These are phyloP conservation scores for Linderina pennispora DNA, from an alignment of 192 early-diverging fungal genomes.

Conservation along the genomic window DNA sequence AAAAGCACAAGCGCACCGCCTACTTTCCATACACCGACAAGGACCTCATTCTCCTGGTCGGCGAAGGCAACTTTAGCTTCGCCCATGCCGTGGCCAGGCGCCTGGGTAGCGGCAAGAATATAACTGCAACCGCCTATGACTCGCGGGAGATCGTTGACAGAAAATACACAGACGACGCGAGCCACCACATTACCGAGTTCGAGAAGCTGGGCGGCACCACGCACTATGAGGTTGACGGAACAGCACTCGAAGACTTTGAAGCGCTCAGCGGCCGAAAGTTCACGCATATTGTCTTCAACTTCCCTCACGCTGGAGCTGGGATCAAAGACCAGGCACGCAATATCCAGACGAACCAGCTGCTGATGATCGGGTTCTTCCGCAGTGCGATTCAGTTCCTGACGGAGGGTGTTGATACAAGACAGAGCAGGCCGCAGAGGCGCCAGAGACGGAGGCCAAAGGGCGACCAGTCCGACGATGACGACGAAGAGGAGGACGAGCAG, in stretches of 20 bases:
- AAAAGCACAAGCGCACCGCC: conserved; percentile 4
- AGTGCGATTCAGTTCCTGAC: conserved; percentile 53
- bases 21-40: conserved; percentile 48
- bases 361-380: conserved; percentile 59
- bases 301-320: conserved; percentile 88
- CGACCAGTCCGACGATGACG: conserved; percentile 1
- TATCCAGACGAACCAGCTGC: conserved; percentile 68
- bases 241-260: conserved; percentile 53
- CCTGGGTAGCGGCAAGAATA: conserved; percentile 49
- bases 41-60: conserved; percentile 67
- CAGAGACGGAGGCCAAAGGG: conserved; percentile 1
- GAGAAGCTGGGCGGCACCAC: conserved; percentile 59
- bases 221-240: conserved; percentile 74
- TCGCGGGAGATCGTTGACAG: conserved; percentile 51
- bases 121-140: conserved; percentile 77
- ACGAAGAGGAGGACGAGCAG: conserved; percentile 1
- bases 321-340: conserved; percentile 92
- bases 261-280: conserved; percentile 57
- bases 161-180: conserved; percentile 69
- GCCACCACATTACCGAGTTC: conserved; percentile 53
- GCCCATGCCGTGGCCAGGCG: conserved; percentile 61
- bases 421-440: no score
- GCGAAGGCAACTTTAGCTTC: conserved; percentile 96
- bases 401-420: no score
- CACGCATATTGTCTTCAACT: conserved; percentile 89